Conservation (phyloP, 345 rosid species). For the Brassica carinata region DNA sequence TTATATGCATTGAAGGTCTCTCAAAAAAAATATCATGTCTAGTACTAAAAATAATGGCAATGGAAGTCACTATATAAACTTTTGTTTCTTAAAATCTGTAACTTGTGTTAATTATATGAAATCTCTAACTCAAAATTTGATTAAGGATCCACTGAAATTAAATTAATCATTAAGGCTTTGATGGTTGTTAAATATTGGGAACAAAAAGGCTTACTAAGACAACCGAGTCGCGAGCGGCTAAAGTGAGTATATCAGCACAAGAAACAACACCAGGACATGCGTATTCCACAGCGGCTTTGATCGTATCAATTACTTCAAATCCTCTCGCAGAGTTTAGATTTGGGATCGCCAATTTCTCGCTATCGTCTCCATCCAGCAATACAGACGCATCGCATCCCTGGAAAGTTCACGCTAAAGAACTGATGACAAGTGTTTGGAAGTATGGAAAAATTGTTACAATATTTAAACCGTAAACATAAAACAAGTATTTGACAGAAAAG, state of each 20-base stretch:
- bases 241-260: constrained; percentile 69
- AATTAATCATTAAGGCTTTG: neutral
- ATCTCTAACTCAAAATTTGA: neutral
- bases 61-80: neutral
- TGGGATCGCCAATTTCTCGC: constrained; percentile 57
- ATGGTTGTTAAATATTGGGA: neutral
- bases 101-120: neutral
- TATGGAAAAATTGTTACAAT: neutral
- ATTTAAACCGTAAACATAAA: neutral
- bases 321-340: constrained; percentile 64
- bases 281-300: constrained; percentile 67
- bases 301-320: constrained; percentile 56
- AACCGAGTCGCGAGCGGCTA: constrained; percentile 78
- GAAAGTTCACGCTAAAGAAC: neutral
- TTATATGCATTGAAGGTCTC: too few species aligned
- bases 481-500: neutral
- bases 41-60: neutral
- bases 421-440: neutral
- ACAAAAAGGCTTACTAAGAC: constrained; percentile 51
- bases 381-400: constrained; percentile 73
- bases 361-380: constrained; percentile 54
- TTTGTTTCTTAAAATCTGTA: neutral
- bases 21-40: neutral
- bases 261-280: constrained; percentile 72
- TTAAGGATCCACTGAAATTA: neutral